Conservation (phyloP, 768 basidiomycete genomes). For the Fibroporia radiculosa region DNA sequence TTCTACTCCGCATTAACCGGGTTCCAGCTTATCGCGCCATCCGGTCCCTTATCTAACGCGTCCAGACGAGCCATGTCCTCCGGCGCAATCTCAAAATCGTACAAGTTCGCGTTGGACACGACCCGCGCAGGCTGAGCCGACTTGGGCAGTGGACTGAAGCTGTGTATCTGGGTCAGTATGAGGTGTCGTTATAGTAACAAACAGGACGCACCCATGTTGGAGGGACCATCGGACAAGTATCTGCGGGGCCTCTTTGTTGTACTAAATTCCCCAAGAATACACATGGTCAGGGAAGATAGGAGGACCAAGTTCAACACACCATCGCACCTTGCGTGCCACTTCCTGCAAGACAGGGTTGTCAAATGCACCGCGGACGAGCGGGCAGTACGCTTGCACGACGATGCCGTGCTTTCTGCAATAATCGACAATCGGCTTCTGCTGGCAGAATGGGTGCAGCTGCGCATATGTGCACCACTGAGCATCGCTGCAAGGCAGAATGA, state of each 20-base stretch:
- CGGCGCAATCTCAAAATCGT: slow-evolving; percentile 35
- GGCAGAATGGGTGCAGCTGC: slow-evolving; percentile 79
- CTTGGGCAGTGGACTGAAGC: slow-evolving; percentile 45
- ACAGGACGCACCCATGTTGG: slow-evolving; percentile 33
- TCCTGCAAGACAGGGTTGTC: slow-evolving; percentile 45
- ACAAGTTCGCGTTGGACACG: slow-evolving; percentile 36
- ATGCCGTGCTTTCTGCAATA: slow-evolving; percentile 42
- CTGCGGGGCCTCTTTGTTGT: slow-evolving; percentile 62
- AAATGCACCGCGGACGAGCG: slow-evolving; percentile 46
- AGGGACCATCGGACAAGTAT: slow-evolving; percentile 87
- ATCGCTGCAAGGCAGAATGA: neutral
- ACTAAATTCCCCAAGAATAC: slow-evolving; percentile 26
- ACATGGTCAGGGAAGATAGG: neutral
- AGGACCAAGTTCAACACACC: neutral
- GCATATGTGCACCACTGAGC: neutral
- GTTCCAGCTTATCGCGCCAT: slow-evolving; percentile 42
- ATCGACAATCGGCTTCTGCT: slow-evolving; percentile 70
- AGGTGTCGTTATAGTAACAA: too few species aligned
- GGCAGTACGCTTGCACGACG: slow-evolving; percentile 43
- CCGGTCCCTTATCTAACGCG: slow-evolving; percentile 35
- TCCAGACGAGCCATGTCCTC: slow-evolving; percentile 39
- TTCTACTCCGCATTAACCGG: slow-evolving; percentile 27
- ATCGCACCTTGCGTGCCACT: slow-evolving; percentile 51
- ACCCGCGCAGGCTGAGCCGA: slow-evolving; percentile 35
- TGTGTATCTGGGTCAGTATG: too few species aligned